These are phyloP conservation scores for Musa balbisiana DNA, from an alignment of 202 grass and related monocot species.

Conservation along the genomic window DNA sequence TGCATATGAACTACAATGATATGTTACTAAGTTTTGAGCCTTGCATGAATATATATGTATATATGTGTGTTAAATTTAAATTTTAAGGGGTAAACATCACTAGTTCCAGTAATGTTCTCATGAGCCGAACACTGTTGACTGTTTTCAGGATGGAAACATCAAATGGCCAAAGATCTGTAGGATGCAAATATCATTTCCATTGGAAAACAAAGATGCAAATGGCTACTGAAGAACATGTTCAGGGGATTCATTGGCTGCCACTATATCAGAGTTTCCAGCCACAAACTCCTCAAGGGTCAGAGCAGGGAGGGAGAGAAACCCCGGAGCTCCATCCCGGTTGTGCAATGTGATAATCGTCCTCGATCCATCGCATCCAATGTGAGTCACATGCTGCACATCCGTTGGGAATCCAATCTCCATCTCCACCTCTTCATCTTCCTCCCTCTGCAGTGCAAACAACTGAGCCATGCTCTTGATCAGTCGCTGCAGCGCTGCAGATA, in stretches of 20 bases:
- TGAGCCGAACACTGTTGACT: too few relatives aligned
- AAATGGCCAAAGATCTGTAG: too few relatives aligned
- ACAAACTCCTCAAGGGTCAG: background rate
- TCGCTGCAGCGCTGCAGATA: background rate
- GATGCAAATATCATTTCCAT: too few relatives aligned
- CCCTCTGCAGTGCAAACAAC: background rate
- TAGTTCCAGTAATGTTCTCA: too few relatives aligned
- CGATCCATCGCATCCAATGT: background rate
- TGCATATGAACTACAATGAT: too few relatives aligned
- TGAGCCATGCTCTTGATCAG: background rate
- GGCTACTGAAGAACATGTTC: background rate
- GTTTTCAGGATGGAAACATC: too few relatives aligned
- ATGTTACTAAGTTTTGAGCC: too few relatives aligned
- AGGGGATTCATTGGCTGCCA: background rate
- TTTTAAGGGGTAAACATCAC: too few relatives aligned
- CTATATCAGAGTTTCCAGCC: background rate
- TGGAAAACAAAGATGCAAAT: too few relatives aligned
- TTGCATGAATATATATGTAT: too few relatives aligned
- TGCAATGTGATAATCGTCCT: background rate
- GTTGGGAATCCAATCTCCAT: constrained; percentile 12
- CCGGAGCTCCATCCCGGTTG: background rate
- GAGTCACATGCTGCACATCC: constrained; percentile 13
- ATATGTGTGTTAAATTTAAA: too few relatives aligned
- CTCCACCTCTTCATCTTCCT: background rate
- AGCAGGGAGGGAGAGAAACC: background rate